Percentiles rank a stretch among this genome's conserved stretches.
phyloP scores from a whole-genome alignment of 2,329 filamentous ascomycete species.

The Diaporthe capsici region DNA sequence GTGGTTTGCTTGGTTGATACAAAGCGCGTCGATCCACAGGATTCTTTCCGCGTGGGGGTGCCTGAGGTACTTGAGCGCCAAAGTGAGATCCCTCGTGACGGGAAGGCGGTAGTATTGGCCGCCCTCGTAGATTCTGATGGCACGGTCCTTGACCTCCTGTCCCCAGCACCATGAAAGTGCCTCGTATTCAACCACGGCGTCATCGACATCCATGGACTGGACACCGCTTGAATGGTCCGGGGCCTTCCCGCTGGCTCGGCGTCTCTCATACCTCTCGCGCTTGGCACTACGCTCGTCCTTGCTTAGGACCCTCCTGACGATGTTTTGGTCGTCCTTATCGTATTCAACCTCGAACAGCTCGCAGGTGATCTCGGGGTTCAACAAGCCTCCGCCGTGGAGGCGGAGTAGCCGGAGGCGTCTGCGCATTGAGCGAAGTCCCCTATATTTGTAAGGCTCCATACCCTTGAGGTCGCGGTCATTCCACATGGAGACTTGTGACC shows the following conservation, averaged over 20 bases:
- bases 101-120: background rate
- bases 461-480: background rate
- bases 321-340: background rate
- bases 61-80: constrained; percentile 42
- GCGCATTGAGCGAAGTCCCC: background rate
- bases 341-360: constrained; percentile 4
- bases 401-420: background rate
- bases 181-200: constrained; percentile 47
- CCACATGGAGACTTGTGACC: constrained; percentile 3
- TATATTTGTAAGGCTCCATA: background rate
- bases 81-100: background rate
- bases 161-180: constrained; percentile 35
- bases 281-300: background rate
- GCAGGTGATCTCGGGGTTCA: background rate
- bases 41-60: constrained; percentile 24
- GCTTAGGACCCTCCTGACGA: background rate
- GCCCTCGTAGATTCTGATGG: background rate
- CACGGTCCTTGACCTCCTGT: background rate
- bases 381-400: background rate
- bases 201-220: background rate
- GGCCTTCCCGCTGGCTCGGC: background rate
- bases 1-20: constrained; percentile 38
- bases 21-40: constrained; percentile 53
- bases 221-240: background rate
- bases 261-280: background rate